Base-by-base conservation (phyloP, 768 basidiomycete genomes). In the Leucocoprinus leucothites region DNA sequence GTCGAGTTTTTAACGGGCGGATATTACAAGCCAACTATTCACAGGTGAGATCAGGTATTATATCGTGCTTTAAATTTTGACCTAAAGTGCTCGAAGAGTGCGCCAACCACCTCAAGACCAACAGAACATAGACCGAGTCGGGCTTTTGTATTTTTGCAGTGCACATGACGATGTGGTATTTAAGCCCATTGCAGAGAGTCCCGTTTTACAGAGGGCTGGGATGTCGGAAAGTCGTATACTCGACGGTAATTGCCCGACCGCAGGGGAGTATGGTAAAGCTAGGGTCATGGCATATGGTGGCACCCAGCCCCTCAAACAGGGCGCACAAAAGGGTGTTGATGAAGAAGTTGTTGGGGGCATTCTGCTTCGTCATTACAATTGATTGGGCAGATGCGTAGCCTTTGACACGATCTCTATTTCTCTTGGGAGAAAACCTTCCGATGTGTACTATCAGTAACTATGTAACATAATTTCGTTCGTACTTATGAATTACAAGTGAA, bases 61-160 rank as follows among this genome's bases (percentile, higher is more conserved):
- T 21, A 36, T 34, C 13, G 5, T 13, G 13, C 14, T 31, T 25
- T 21, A 16, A 3, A 41, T 11, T 11, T 26, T 18, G 5, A 55
- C 14, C 25, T 51, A 26, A 55, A 13, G 4, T 19, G 18, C 11
- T n/a, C 28, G 13, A 8, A 69, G 79, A 43, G 80, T 82, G 21
- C 66, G 74, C 40, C 79, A 79, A 57, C 80, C 79, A 1, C 80
- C 80, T 2, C 47, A 54, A 0, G 77, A 79, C 59, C 80, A 82
- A 58, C 71, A 66, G 9, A 66, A 64, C 24, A 65, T 67, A 43
- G 64, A 72, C 9, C 75, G 80, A n/a, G 67, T 81, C 1, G 78
- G 80, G 8, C 68, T 71, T 4, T 78, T 78, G 62, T 79, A 78
- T 60, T 80, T 82, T 57, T 64, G 63, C n/a, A 64, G 75, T 58